Evolutionary conservation across 768 basidiomycete species (phyloP).

Genomic region (Amanita jacksonii): DNA sequence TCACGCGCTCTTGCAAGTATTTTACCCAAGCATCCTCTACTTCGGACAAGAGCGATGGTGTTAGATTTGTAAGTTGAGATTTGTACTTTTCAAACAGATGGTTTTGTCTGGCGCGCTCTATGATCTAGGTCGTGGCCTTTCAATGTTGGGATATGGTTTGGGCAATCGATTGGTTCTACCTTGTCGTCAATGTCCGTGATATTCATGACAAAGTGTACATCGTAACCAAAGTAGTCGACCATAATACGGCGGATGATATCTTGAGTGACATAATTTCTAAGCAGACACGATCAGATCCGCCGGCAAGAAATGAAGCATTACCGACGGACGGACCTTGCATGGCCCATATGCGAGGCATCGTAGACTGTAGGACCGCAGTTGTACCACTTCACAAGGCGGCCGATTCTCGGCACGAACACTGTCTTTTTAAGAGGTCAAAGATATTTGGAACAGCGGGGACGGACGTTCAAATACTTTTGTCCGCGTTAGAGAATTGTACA

Average conservation of each 20-base stretch:
- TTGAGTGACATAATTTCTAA: conserved; percentile 93
- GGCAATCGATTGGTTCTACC: conserved; percentile 35
- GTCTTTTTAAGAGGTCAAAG: conserved; percentile 46
- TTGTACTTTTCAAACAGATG: conserved; percentile 59
- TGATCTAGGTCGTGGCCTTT: conserved; percentile 55
- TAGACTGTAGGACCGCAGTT: conserved; percentile 99
- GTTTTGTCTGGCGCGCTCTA: conserved; percentile 78
- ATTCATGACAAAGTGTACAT: conserved; percentile 99
- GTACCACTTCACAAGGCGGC: conserved; percentile 89
- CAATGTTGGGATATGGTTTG: conserved; percentile 10
- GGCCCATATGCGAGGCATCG: conserved; percentile 97
- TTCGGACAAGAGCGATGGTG: conserved; percentile 45
- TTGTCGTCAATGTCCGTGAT: conserved; percentile 99
- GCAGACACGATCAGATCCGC: conserved; percentile 6
- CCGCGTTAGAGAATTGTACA: conserved; percentile 91
- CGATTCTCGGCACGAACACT: conserved; percentile 62
- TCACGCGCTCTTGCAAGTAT: conserved; percentile 55
- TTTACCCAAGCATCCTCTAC: conserved; percentile 55
- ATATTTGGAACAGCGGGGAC: conserved; percentile 11
- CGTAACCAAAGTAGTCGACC: conserved; percentile 93
- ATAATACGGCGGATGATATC: conserved; percentile 86
- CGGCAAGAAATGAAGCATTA: not conserved
- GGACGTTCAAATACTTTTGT: conserved; percentile 53
- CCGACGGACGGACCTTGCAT: conserved; percentile 63
- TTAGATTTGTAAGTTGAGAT: conserved; percentile 41